These are phyloP conservation scores for Pseudogymnoascus sp. DNA, from an alignment of 2,329 filamentous ascomycete genomes.

Conservation along the genomic window DNA sequence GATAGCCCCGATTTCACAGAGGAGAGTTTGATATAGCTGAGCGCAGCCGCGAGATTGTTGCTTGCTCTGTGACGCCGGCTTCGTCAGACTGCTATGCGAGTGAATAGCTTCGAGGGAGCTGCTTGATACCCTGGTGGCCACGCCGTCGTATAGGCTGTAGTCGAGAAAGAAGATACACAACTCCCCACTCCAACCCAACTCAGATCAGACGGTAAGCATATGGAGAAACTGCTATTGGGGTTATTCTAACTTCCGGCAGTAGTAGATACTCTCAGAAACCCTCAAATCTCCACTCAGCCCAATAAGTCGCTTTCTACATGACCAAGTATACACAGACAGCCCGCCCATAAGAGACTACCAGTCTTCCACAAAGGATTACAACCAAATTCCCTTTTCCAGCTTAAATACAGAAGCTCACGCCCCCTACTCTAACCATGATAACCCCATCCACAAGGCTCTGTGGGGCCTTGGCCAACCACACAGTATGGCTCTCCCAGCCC, in stretches of 20 bases:
- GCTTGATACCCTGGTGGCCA: not conserved
- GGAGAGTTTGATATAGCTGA: not conserved
- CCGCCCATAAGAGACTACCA: not conserved
- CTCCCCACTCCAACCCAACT: not conserved
- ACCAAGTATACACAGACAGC: not conserved
- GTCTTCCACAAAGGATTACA: not conserved
- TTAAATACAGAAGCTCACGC: not conserved
- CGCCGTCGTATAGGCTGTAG: not conserved
- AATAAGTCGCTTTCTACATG: not conserved
- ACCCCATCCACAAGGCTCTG: slow-evolving; percentile 1
- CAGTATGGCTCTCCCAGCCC: not conserved
- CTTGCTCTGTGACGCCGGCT: not conserved
- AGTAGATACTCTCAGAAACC: not conserved
- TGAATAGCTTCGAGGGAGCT: not conserved
- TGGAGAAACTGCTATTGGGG: not conserved
- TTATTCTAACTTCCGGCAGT: not conserved
- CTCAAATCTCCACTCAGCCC: slow-evolving; percentile 1
- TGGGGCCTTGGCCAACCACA: slow-evolving; percentile 7
- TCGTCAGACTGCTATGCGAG: not conserved
- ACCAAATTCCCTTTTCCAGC: not conserved
- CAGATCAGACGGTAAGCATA: not conserved
- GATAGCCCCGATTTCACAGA: not conserved
- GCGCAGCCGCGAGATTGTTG: not conserved
- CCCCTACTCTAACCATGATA: not conserved
- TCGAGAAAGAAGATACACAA: not conserved